Percentiles rank a stretch among this genome's conserved stretches.
phyloP scores from a whole-genome alignment of 768 basidiomycete species.

The Leccinum boreale region DNA sequence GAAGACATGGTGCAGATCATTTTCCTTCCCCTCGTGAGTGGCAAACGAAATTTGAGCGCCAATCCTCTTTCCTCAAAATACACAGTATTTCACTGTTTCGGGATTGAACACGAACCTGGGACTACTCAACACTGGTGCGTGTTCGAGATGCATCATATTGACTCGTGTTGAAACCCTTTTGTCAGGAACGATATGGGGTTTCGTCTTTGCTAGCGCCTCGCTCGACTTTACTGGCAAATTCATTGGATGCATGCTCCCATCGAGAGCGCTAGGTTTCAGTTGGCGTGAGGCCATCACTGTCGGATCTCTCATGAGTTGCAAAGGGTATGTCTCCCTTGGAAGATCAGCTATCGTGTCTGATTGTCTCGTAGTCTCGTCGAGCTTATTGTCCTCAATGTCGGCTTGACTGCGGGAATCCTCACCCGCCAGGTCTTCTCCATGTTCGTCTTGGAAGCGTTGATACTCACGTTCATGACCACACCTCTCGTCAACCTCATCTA shows the following conservation, averaged over 20 bases:
- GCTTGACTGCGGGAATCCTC: slow-evolving; percentile 75
- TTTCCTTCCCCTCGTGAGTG: slow-evolving; percentile 78
- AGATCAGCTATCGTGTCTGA: slow-evolving; percentile 3
- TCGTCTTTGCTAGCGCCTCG: slow-evolving; percentile 70
- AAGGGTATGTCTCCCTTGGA: slow-evolving; percentile 59
- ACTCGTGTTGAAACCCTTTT: background rate
- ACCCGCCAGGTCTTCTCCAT: slow-evolving; percentile 83
- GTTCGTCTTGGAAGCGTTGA: slow-evolving; percentile 85
- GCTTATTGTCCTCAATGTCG: slow-evolving; percentile 94
- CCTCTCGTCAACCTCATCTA: slow-evolving; percentile 70
- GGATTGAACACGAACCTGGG: slow-evolving; percentile 92
- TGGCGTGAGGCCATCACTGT: slow-evolving; percentile 83
- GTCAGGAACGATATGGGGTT: slow-evolving; percentile 81
- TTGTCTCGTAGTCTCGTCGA: slow-evolving; percentile 66
- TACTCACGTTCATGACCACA: slow-evolving; percentile 87
- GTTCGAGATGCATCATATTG: background rate
- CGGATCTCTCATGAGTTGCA: slow-evolving; percentile 93
- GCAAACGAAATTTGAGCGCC: background rate
- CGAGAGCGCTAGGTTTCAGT: slow-evolving; percentile 65
- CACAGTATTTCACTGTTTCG: slow-evolving; percentile 87
- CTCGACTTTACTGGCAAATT: slow-evolving; percentile 91
- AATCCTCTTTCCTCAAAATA: background rate
- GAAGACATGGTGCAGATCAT: slow-evolving; percentile 93
- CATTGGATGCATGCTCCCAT: slow-evolving; percentile 71
- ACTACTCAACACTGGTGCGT: slow-evolving; percentile 68